Base-by-base conservation (phyloP, 768 basidiomycete genomes). In the Leccinum rimulosum region DNA sequence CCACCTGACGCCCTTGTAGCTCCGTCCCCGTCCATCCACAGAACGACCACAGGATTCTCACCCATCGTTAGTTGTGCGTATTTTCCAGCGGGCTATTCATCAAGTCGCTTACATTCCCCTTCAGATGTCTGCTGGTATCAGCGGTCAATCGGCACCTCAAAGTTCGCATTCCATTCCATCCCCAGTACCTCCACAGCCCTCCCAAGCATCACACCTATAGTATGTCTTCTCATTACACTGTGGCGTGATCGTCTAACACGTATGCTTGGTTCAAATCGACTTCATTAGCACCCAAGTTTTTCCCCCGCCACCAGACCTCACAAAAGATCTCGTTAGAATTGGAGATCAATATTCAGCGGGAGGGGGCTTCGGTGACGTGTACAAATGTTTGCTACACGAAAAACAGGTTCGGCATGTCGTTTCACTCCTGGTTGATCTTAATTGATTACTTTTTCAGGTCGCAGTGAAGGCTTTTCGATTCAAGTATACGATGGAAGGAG, bases 381-480 rank as follows among this genome's bases (percentile, higher is more conserved):
- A 49, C 15, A 25, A 15, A 49, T 49, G 48, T 49, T 28, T 6
- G 27, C 15, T 27, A 6, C 11, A 15, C 9, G 27, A 22, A 27
- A 25, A 8, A n/a, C 14, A 49, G 48, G 48, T 49, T 9, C 8
- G 48, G 45, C 12, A 17, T 9, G 8, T 11, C 7, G 22, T 49
- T 12, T 19, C 11, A 27, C 3, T 6, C 12, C 4, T 28, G 9
- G 5, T 49, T 28, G 43, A 14, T 27, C 28, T 3, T 9, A 6
- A 14, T 10, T 48, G 6, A 48, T 27, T 15, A 10, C 15, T 4
- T 14, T 15, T 9, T 9, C 7, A 59, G 52, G 53, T 50, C 17
- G 53, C 58, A 1, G 48, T 54, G 3, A 54, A 59, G 7, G 31
- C 58, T 3, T 43, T 50, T 0, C 19, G 58, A n/a, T 59, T 59